Base-by-base conservation (phyloP, 1,284 basidiomycete genomes). In the Rhodotorula sp. region DNA sequence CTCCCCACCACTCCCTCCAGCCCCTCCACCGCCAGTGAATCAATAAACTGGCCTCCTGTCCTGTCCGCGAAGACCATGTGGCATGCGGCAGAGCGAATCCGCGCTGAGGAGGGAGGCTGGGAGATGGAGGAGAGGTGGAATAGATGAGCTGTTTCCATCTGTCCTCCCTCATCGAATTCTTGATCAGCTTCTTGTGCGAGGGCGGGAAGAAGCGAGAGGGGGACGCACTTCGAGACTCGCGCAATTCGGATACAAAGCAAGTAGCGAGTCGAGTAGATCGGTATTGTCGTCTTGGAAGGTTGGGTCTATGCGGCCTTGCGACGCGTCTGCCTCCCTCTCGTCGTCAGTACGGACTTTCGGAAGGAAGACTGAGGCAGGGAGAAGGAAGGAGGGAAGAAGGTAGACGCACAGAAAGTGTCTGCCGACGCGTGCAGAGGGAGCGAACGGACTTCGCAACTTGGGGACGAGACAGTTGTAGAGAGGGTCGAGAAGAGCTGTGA, bases 21-120 rank as follows among this genome's bases (percentile, higher is more conserved):
- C 62, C 82, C 81, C 24, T 81, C 80, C 48, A 91, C 90, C 68
- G 86, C 82, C 49, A 86, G 82, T 10, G 90, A 90, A 7, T 86
- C 86, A 75, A 92, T 91, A 77, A 92, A 91, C 63, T 85, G 89
- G 70, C 83, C 84, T 32, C 39, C 52, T 49, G 82, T 84, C 54
- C 91, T 85, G 59, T 88, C 85, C n/a, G 90, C 91, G 76, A 91
- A 92, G 29, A 92, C 86, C 86, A 92, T 90, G 71, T 92, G 91
- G 24, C 86, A 86, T 22, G 89, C 89, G 11, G 90, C 89, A 4
- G 88, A 90, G 71, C 86, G 84, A 77, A 92, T 91, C 62, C 82
- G 68, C 66, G 29, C 44, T 27, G 24, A 24, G 13, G 65, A 69
- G 68, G 11, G 7, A 13, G 55, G 66, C 1, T 53, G 22, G 20